These are phyloP conservation scores for Fusarium pininemorale DNA, from an alignment of 2,329 filamentous ascomycete genomes.

Conservation along the genomic window DNA sequence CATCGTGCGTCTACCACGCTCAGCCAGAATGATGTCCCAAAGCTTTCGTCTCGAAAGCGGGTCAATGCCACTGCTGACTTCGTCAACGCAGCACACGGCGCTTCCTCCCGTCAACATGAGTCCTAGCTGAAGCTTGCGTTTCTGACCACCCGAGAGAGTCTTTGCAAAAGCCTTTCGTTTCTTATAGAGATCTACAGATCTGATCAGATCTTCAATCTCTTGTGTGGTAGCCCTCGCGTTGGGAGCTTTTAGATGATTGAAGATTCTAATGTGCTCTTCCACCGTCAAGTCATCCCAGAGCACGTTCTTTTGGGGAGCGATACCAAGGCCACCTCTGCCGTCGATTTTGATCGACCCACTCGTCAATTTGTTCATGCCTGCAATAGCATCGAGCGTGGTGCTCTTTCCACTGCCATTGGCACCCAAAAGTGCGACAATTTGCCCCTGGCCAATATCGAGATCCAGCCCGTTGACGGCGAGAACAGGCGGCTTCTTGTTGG, in stretches of 20 bases:
- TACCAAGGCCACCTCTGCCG: constrained; percentile 80
- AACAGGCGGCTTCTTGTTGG: constrained; percentile 65
- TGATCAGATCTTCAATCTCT: constrained; percentile 70
- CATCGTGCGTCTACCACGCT: constrained; percentile 83
- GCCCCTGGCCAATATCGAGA: constrained; percentile 76
- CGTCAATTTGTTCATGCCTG: constrained; percentile 80
- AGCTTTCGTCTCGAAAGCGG: constrained; percentile 88
- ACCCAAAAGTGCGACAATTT: constrained; percentile 86
- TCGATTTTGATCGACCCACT: constrained; percentile 81
- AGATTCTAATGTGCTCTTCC: constrained; percentile 83
- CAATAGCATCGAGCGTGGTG: constrained; percentile 88
- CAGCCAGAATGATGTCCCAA: constrained; percentile 90
- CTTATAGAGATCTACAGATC: constrained; percentile 75
- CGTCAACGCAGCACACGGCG: constrained; percentile 88
- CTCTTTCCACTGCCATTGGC: constrained; percentile 93
- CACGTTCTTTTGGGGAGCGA: constrained; percentile 94
- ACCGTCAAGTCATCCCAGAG: constrained; percentile 91
- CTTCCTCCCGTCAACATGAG: constrained; percentile 96
- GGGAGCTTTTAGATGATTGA: constrained; percentile 81
- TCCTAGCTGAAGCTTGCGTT: constrained; percentile 88
- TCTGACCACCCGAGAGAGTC: constrained; percentile 90
- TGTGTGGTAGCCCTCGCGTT: constrained; percentile 63
- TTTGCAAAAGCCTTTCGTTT: constrained; percentile 78
- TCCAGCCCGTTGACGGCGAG: constrained; percentile 80
- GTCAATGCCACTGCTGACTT: constrained; percentile 89